Conservation (phyloP, 1,139 yeast species). For the Candida labiduridarum region DNA sequence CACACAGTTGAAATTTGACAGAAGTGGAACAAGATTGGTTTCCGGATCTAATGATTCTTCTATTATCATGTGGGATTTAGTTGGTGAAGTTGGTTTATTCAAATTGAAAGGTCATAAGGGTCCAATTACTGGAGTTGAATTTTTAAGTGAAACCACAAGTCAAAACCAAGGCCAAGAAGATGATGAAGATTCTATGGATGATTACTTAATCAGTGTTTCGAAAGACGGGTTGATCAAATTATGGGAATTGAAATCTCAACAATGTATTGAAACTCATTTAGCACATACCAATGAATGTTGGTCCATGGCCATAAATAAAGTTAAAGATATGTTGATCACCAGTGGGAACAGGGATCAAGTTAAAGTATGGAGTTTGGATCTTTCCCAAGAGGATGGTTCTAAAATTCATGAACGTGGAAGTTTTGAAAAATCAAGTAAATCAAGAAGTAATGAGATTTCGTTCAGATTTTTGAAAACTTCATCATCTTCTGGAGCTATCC, state of each 20-base stretch:
- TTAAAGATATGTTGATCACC: constrained; percentile 56
- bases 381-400: constrained; percentile 49
- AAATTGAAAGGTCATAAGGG: constrained; percentile 89
- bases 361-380: constrained; percentile 76
- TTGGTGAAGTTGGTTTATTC: constrained; percentile 86
- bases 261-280: constrained; percentile 91
- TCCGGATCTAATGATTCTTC: constrained; percentile 87
- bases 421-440: constrained; percentile 77
- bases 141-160: constrained; percentile 41
- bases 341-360: constrained; percentile 81
- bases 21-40: constrained; percentile 78
- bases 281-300: constrained; percentile 95
- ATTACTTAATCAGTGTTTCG: constrained; percentile 73
- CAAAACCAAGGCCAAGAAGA: constrained; percentile 45
- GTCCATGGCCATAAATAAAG: constrained; percentile 59
- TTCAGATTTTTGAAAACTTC: constrained; percentile 42
- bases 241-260: constrained; percentile 91
- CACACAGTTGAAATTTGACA: constrained; percentile 68
- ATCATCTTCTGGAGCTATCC: constrained; percentile 21
- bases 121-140: constrained; percentile 72
- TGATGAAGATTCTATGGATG: constrained; percentile 56
- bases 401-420: constrained; percentile 66
- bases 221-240: constrained; percentile 90
- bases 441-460: constrained; percentile 65
- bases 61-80: constrained; percentile 92